A percentile compares a stretch with the other conserved stretches of the same genome.
phyloP scores from a whole-genome alignment of 225 moss, liverwort and hornwort species.

The Rhytidiadelphus loreus region DNA sequence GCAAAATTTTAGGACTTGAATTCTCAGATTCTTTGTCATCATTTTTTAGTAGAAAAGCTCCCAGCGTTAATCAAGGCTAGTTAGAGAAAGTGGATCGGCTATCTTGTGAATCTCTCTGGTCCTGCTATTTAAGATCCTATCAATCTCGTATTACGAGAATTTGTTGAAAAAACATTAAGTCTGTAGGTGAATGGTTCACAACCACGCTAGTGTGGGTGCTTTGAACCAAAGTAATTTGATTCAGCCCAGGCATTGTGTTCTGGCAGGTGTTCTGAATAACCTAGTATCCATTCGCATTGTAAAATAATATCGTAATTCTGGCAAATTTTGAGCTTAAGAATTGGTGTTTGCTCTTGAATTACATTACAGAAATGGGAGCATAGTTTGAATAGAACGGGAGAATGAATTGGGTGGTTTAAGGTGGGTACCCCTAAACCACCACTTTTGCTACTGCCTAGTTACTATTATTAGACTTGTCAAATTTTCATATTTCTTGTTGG shows the following conservation, averaged over 20 bases:
- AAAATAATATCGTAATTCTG: background rate
- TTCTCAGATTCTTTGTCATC: background rate
- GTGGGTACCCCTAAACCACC: too few species aligned
- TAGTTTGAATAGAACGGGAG: background rate
- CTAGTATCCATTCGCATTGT: background rate
- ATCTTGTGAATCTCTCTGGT: background rate
- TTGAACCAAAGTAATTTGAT: background rate
- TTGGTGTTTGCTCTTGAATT: background rate
- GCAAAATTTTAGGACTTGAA: constrained; percentile 20
- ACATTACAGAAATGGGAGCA: background rate
- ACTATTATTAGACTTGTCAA: too few species aligned
- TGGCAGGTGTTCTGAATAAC: background rate
- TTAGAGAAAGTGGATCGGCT: background rate
- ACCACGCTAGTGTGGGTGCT: background rate
- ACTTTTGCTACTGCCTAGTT: too few species aligned
- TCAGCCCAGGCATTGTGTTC: background rate
- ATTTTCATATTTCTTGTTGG: too few species aligned
- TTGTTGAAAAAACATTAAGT: background rate
- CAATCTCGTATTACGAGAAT: background rate
- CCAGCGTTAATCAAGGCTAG: background rate
- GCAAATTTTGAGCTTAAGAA: background rate
- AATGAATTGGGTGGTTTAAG: background rate
- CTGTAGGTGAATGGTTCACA: background rate
- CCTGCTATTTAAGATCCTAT: background rate
- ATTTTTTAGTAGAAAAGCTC: background rate